Evolutionary conservation across 139 green algal species (phyloP), one percentile per base, ranked within the genome.

Genomic region (Chlorella sp.): DNA sequence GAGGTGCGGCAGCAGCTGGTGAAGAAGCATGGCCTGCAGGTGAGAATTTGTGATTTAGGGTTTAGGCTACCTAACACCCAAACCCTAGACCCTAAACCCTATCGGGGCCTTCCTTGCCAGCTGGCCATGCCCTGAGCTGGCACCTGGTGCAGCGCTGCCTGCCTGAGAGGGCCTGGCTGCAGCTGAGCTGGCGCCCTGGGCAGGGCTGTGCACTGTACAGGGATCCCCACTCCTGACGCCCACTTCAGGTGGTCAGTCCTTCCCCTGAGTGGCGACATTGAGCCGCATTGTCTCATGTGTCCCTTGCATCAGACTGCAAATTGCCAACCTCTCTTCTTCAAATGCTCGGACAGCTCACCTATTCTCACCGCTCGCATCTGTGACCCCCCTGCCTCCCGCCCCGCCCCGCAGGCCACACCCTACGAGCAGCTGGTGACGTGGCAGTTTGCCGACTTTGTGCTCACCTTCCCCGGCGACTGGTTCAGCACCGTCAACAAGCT

Each of bases 361-460:
- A 19, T 34, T 9, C 12, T 61, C 32, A 32, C 5, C 5, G 34
- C 75, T 28, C 40, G 30, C 34, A 53, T 39, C 39, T 3, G 12
- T 69, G 40, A 2, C 4, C 42, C 14, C 79, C 79, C 16, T 60
- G 19, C 30, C 39, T 16, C 39, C 1, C 77, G 15, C 3, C 26
- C 78, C n/a, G 12, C 48, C 32, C 82, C 39, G 48, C 85, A 89
- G 85, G 85, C 22, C 42, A 53, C 57, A 2, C 85, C 71, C n/a
- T 76, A 77, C 26, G 71, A 89, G 9, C 34, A 84, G 85, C 73
- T 89, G 71, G 71, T 53, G 42, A 89, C 85, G 48, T 89, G 85
- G 85, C 32, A 22, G 4, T 89, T 89, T 73, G 57, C 57, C 5
- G 85, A 83, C 48, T 83, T 89, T 57, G 73, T 89, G 21, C 5